Conservation (phyloP, 208 protist genomes). For the Crithidia sp. region DNA sequence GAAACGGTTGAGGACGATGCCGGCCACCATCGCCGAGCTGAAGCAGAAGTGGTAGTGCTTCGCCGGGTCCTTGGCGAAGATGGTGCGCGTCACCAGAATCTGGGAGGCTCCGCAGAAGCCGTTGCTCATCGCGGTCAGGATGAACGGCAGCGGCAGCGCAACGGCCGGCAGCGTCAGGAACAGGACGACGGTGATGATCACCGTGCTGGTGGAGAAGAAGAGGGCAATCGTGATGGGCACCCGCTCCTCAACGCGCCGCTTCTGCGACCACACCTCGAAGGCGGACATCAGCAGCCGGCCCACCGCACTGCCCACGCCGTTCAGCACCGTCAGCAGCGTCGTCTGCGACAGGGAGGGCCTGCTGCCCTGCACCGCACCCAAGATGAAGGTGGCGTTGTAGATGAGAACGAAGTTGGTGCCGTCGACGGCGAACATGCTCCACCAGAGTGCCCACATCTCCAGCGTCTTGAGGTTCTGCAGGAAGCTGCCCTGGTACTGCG, state of each 20-base stretch:
- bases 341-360: slow-evolving; percentile 24
- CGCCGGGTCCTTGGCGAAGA: slow-evolving; percentile 68
- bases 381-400: slow-evolving; percentile 54
- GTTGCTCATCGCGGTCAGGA: slow-evolving; percentile 60
- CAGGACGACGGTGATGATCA: slow-evolving; percentile 48
- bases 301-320: slow-evolving; percentile 54
- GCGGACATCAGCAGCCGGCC: slow-evolving; percentile 51
- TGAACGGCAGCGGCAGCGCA: slow-evolving; percentile 53
- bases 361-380: slow-evolving; percentile 38
- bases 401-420: slow-evolving; percentile 58
- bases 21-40: slow-evolving; percentile 33
- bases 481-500: slow-evolving; percentile 64
- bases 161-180: slow-evolving; percentile 37
- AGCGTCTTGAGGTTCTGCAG: slow-evolving; percentile 37
- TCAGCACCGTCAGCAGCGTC: slow-evolving; percentile 52
- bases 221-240: slow-evolving; percentile 54
- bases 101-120: slow-evolving; percentile 51
- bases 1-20: slow-evolving; percentile 60
- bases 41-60: slow-evolving; percentile 79
- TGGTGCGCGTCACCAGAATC: slow-evolving; percentile 62
- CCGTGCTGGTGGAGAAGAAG: slow-evolving; percentile 39
- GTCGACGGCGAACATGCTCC: slow-evolving; percentile 42
- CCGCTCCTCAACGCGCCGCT: slow-evolving; percentile 44
- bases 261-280: slow-evolving; percentile 59
- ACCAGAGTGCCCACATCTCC: slow-evolving; percentile 48